Conservation (phyloP, 1,284 basidiomycete species). For the Microstroma glucosiphilum region DNA sequence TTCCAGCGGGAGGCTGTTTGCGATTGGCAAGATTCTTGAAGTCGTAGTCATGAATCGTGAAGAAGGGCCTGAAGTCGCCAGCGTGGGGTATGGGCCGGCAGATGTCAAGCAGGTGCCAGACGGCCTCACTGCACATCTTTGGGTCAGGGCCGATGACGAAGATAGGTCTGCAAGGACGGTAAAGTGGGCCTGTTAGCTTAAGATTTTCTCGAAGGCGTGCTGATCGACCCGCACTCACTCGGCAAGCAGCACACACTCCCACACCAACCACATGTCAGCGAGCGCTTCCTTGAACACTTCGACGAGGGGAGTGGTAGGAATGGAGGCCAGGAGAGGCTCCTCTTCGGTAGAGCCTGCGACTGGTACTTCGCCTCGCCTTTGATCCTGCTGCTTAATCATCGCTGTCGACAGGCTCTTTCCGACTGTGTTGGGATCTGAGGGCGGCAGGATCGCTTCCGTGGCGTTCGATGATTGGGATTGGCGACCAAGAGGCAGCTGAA, state of each 20-base stretch:
- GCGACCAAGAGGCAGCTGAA: constrained; percentile 35
- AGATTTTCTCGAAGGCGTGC: not conserved
- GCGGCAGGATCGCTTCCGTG: constrained; percentile 11
- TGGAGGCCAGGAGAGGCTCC: constrained; percentile 68
- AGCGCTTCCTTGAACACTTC: constrained; percentile 53
- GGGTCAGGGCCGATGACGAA: constrained; percentile 72
- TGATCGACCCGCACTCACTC: constrained; percentile 14
- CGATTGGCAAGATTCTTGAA: constrained; percentile 70
- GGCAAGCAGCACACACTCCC: constrained; percentile 65
- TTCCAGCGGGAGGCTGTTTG: constrained; percentile 73
- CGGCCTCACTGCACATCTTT: constrained; percentile 75
- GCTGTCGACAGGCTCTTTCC: not conserved
- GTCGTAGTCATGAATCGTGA: constrained; percentile 90
- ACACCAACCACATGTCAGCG: constrained; percentile 67
- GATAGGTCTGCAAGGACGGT: constrained; percentile 85
- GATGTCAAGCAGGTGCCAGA: constrained; percentile 64
- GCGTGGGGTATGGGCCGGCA: constrained; percentile 79
- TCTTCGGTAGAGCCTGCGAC: constrained; percentile 3
- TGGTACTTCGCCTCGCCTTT: not conserved
- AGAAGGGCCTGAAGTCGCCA: constrained; percentile 83
- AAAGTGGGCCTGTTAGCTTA: constrained; percentile 56
- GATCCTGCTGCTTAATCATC: not conserved
- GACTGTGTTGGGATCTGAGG: constrained; percentile 9
- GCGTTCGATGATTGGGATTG: constrained; percentile 30
- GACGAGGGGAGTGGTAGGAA: constrained; percentile 58